phyloP scores from a whole-genome alignment of 495 filamentous ascomycete species.

The Annulohypoxylon bovei region DNA sequence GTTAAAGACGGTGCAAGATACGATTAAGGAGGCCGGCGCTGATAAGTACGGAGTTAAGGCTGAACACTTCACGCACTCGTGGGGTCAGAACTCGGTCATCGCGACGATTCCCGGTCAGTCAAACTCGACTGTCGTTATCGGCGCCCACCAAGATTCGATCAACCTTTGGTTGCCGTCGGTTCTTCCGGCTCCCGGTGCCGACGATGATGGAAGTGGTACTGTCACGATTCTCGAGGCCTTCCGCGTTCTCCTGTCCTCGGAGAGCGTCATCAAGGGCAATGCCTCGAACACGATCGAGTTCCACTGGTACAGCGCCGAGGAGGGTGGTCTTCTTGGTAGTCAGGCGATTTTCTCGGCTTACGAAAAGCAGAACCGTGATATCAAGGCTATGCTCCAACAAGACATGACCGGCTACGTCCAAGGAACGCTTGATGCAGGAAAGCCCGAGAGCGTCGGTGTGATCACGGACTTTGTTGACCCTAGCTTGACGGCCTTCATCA shows the following conservation, averaged over 20 bases:
- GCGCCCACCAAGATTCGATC: conserved; percentile 78
- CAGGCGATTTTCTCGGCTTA: conserved; percentile 92
- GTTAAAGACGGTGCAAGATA: conserved; percentile 74
- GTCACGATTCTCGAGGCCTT: conserved; percentile 71
- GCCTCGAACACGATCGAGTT: conserved; percentile 92
- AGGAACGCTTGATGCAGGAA: conserved; percentile 82
- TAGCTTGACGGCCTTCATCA: conserved; percentile 89
- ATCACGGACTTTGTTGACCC: conserved; percentile 92
- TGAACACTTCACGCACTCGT: conserved; percentile 79
- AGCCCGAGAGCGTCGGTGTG: conserved; percentile 87
- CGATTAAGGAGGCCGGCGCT: conserved; percentile 76
- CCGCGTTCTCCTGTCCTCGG: conserved; percentile 63
- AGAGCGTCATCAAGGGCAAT: conserved; percentile 62
- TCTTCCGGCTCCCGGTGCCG: conserved; percentile 71
- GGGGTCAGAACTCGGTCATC: conserved; percentile 92
- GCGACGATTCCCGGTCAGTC: conserved; percentile 89
- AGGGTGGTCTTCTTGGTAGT: conserved; percentile 90
- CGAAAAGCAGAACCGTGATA: conserved; percentile 73
- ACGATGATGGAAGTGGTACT: conserved; percentile 69
- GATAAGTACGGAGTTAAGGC: conserved; percentile 73
- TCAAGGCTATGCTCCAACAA: conserved; percentile 99
- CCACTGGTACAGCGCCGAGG: conserved; percentile 98
- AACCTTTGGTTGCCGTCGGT: conserved; percentile 89
- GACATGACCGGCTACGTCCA: conserved; percentile 97
- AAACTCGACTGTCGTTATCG: conserved; percentile 79